phyloP scores from a whole-genome alignment of 2,329 filamentous ascomycete species.

The Phoma sp. region DNA sequence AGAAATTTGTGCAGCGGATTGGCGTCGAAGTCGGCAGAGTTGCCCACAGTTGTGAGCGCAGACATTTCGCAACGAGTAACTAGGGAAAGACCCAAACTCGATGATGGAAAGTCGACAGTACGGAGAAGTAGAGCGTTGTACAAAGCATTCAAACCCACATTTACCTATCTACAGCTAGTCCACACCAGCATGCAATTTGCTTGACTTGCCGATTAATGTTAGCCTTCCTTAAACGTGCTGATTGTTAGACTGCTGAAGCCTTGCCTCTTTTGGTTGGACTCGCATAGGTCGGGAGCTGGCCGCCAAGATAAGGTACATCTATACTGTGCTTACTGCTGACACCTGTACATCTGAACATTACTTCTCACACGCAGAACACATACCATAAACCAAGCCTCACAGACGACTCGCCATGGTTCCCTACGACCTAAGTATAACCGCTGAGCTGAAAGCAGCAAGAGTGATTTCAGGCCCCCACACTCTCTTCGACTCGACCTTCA shows the following conservation, averaged over 20 bases:
- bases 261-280: not conserved
- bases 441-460: constrained; percentile 12
- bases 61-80: not conserved
- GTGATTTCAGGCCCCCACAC: constrained; percentile 15
- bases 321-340: not conserved
- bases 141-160: constrained; percentile 4
- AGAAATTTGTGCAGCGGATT: not conserved
- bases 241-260: not conserved
- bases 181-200: not conserved
- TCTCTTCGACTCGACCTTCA: constrained; percentile 16
- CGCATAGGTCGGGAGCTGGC: not conserved
- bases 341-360: not conserved
- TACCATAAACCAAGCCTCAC: not conserved
- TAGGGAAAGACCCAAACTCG: not conserved
- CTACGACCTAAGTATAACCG: not conserved
- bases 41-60: not conserved
- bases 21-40: not conserved
- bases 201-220: not conserved
- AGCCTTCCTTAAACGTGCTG: not conserved
- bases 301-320: not conserved
- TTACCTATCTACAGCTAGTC: not conserved
- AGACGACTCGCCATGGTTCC: not conserved
- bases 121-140: not conserved
- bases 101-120: not conserved
- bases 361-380: not conserved